A percentile compares a stretch with the other conserved stretches of the same genome.
Evolutionary conservation across 2,329 filamentous ascomycete genomes (phyloP).

Genomic region (Trichoderma guizhouense): DNA sequence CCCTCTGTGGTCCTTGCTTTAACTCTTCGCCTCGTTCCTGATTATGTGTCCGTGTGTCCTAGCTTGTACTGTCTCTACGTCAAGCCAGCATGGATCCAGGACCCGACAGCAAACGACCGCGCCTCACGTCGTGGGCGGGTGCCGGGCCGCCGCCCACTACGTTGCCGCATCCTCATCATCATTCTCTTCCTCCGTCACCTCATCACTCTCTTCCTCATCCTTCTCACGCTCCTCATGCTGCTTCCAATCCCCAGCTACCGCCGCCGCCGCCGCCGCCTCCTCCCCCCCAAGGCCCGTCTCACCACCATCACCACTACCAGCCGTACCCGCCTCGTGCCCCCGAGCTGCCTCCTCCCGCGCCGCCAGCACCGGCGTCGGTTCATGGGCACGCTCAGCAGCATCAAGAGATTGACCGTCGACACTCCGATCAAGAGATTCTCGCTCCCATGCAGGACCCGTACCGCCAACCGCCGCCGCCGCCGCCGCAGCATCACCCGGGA

Average conservation of each 20-base stretch:
- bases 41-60: conserved; percentile 34
- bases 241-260: conserved; percentile 14
- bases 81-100: conserved; percentile 57
- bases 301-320: conserved; percentile 36
- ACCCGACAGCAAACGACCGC: conserved; percentile 58
- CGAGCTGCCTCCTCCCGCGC: conserved; percentile 32
- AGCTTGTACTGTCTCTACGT: conserved; percentile 34
- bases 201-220: conserved; percentile 28
- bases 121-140: conserved; percentile 50
- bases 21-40: conserved; percentile 34
- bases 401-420: conserved; percentile 50
- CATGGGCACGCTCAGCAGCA: conserved; percentile 35
- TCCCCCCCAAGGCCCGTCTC: conserved; percentile 25
- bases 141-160: conserved; percentile 47
- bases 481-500: conserved; percentile 19
- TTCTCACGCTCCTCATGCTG: conserved; percentile 19
- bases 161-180: conserved; percentile 42
- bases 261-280: conserved; percentile 31
- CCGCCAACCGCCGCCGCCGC: conserved; percentile 29
- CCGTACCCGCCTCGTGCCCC: conserved; percentile 36
- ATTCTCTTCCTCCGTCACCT: conserved; percentile 27
- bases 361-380: conserved; percentile 29
- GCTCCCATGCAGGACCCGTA: conserved; percentile 54
- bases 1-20: conserved; percentile 39
- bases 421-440: conserved; percentile 55